Base-by-base conservation (phyloP, 2,329 filamentous ascomycete genomes). In the Apiospora malaysiana region DNA sequence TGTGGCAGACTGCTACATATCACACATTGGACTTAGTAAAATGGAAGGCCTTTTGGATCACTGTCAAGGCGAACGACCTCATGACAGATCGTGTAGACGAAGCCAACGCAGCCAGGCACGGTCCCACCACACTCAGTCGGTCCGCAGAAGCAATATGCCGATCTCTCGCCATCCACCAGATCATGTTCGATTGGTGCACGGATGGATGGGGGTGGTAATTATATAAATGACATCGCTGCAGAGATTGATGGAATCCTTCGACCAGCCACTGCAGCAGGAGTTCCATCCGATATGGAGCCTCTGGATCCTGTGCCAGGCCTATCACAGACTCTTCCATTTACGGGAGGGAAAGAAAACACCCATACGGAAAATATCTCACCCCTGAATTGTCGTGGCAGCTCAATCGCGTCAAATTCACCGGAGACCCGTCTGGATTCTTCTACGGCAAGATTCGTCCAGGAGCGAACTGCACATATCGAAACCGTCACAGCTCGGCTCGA, bases 121-220 rank as follows among this genome's bases (percentile, higher is more conserved):
- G 9, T 66, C 77, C 8, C 74, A 83, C 1, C n/a, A 18, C 4
- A 7, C 12, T 18, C 25, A 56, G 25, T 8, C 49, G 14, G 7
- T 0, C 25, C 14, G 23, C 25, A 0, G 49, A 56, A 32, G 51
- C 51, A 59, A 5, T 59, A 2, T 21, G 16, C 21, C 51, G 51
- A 9, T 59, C 51, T 18, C 51, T 59, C 2, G 66, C 70, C 9
- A 77, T 74, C 0, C 82, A 84, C 71, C 70, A 81, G 2, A 56
- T 83, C 1, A 59, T 81, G 6, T 78, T 76, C 40, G 72, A 77
- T 2, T 84, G 82, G 82, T 77, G 81, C 1, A 75, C 72, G 3
- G 82, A 85, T 68, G 78, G 83, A 23, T 85, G 83, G 83, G 78
- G 81, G 2, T 59, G 25, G 25, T 21, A n/a, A n/a, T n/a, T n/a